Conservation (phyloP, 106 monocot genomes). For the Platanthera guangdongensis region DNA sequence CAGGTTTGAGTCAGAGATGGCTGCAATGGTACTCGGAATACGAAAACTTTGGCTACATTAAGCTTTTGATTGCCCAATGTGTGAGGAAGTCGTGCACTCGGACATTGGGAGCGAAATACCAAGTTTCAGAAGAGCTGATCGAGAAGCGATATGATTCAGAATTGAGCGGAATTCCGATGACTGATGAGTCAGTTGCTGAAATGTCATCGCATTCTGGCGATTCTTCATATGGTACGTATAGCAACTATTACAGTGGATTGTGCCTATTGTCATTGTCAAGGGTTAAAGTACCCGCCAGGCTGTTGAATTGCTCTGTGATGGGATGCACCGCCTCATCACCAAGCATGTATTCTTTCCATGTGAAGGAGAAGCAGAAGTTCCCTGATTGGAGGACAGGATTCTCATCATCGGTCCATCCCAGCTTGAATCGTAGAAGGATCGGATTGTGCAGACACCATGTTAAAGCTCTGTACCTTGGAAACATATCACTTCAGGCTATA, state of each 20-base stretch:
- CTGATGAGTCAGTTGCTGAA: slow-evolving; percentile 38
- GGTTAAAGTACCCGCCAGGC: slow-evolving; percentile 33
- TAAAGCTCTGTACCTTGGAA: slow-evolving; percentile 72
- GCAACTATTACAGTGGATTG: slow-evolving; percentile 52
- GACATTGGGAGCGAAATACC: slow-evolving; percentile 77
- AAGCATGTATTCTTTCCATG: slow-evolving; percentile 55
- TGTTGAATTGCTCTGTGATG: slow-evolving; percentile 55
- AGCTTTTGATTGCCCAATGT: slow-evolving; percentile 40
- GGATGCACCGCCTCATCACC: slow-evolving; percentile 48
- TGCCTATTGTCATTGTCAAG: slow-evolving; percentile 54
- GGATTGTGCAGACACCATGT: slow-evolving; percentile 69
- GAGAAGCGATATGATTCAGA: slow-evolving; percentile 67
- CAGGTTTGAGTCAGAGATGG: slow-evolving; percentile 73
- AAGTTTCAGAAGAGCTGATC: slow-evolving; percentile 51
- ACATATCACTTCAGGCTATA: slow-evolving; percentile 67
- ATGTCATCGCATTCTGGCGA: not conserved
- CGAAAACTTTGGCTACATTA: slow-evolving; percentile 61
- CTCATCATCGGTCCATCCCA: slow-evolving; percentile 42
- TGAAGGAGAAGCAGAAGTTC: slow-evolving; percentile 59
- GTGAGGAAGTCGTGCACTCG: slow-evolving; percentile 72
- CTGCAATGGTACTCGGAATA: slow-evolving; percentile 57
- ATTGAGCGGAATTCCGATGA: slow-evolving; percentile 35
- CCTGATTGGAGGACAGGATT: slow-evolving; percentile 89
- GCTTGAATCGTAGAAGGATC: slow-evolving; percentile 57
- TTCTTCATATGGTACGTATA: slow-evolving; percentile 29